phyloP scores from a whole-genome alignment of 495 filamentous ascomycete genomes.

The Aspergillus saccharolyticus region DNA sequence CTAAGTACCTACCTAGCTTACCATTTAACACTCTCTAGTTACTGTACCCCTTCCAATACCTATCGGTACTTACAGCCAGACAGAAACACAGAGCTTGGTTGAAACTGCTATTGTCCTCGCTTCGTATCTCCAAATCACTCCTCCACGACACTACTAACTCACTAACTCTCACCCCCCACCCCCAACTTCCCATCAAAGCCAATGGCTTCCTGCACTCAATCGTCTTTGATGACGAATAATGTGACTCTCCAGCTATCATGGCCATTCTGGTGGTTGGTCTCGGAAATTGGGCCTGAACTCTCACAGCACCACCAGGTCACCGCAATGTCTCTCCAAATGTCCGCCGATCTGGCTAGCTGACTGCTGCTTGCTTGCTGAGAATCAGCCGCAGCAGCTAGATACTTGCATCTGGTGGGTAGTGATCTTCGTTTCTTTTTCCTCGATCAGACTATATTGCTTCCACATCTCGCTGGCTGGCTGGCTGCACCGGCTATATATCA shows the following conservation, averaged over 20 bases:
- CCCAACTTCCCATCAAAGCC: conserved; percentile 8
- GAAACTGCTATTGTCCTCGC: conserved; percentile 8
- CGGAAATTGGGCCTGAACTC: conserved; percentile 10
- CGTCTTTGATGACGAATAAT: conserved; percentile 13
- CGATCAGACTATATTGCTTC: conserved; percentile 16
- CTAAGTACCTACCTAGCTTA: neutral
- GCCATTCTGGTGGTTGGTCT: conserved; percentile 16
- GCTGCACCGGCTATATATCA: no score
- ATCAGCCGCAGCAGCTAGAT: conserved; percentile 1
- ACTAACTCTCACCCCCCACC: conserved; percentile 8
- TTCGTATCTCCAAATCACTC: conserved; percentile 13
- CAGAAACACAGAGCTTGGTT: conserved; percentile 2
- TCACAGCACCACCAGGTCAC: conserved; percentile 12
- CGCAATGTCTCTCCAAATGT: conserved; percentile 3
- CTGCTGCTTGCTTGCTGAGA: conserved; percentile 1
- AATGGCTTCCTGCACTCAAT: conserved; percentile 9
- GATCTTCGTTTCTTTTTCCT: conserved; percentile 18
- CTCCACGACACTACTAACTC: neutral
- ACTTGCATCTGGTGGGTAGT: conserved; percentile 1
- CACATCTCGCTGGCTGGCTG: conserved; percentile 16
- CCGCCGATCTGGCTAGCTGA: conserved; percentile 10
- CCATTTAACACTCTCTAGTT: neutral
- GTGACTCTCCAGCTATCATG: conserved; percentile 13
- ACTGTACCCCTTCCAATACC: neutral
- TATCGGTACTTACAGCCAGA: conserved; percentile 8